Base-by-base conservation (phyloP, 2,329 filamentous ascomycete species). In the Penicillium griseofulvum region DNA sequence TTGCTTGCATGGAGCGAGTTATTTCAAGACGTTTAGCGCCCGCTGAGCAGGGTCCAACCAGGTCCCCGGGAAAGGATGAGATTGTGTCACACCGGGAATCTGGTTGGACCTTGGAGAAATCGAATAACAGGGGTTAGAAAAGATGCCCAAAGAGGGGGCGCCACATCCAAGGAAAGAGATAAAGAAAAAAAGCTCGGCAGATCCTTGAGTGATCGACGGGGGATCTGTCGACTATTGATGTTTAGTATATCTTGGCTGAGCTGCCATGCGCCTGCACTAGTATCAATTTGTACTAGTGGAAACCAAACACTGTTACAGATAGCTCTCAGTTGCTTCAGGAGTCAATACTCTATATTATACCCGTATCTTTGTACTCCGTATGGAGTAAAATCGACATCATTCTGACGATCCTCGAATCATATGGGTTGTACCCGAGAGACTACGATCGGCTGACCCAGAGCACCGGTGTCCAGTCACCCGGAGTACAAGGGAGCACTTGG, bases 201-300 rank as follows among this genome's bases (percentile, higher is more conserved):
- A 69, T 70, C 67, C 68, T 59, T 53, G 65, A 57, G 55, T 64
- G 70, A 73, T 72, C 70, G 70, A 70, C 70, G 56, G 63, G 54
- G 64, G 69, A 72, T 72, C 69, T 66, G 67, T 67, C 55, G 61
- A 73, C 70, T 73, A 73, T 73, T 73, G 70, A 66, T 67, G 64
- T 71, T 70, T 65, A 68, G 69, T 64, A 60, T 58, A 59, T 48
- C 66, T 69, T 71, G 69, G 68, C 69, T 60, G 54, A 52, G 48
- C 62, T 63, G 63, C 63, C 64, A 66, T 61, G 54, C 61, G 42
- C 41, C 50, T n/a, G 31, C 46, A 41, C 47, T 55, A 55, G 52
- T 16, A 39, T 56, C 3, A 14, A 54, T 45, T 53, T 17, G 52
- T 50, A 4, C 34, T 55, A 55, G 52, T n/a, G 41, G 34, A 38